Evolutionary conservation across 108 stramenopile genomes (phyloP), one percentile per base, ranked within the genome.

Genomic region (Schizochytrium sp.): DNA sequence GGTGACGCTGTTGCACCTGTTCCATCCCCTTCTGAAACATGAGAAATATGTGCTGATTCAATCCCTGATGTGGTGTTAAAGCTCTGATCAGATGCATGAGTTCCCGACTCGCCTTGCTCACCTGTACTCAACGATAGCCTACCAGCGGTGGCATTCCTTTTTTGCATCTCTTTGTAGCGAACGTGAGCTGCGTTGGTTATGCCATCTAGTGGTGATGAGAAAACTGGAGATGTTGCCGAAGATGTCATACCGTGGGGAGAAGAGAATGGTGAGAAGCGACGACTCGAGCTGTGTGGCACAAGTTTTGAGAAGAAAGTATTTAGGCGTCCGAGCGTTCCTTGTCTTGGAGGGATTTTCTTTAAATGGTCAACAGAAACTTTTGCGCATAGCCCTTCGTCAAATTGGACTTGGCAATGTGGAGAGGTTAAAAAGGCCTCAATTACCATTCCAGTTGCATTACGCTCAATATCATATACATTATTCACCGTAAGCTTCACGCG

Each of bases 401-500:
- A 83, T 0, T 46, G 45, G 10, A 83, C 76, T 7, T 83, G 4
- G 76, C 76, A 40, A 13, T 19, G 5, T 7, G 76, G 50, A 1
- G 13, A 10, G 4, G 0, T 28, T n/a, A 47, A 13, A 1, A 55
- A 10, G 17, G 53, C 76, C 2, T 47, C 76, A 2, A 50, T 83
- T 5, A 83, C 76, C 76, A 83, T 49, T n/a, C 76, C 76, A 38
- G 50, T n/a, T 0, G 76, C 10, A 10, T 53, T 53, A 19, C 53
- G 47, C 50, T 49, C 50, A 38, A 83, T 47, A 10, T 50, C 50
- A 28, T 46, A 83, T 38, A 10, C 15, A n/a, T 83, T 5, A 53
- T 50, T 83, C 5, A 83, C 76, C 2, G 47, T 83, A 5, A 83
- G 76, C 76, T 55, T 83, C 17, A 83, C 76, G 12, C 53, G 47